Conservation (phyloP, 345 rosid species). For the Bruguiera parviflora region DNA sequence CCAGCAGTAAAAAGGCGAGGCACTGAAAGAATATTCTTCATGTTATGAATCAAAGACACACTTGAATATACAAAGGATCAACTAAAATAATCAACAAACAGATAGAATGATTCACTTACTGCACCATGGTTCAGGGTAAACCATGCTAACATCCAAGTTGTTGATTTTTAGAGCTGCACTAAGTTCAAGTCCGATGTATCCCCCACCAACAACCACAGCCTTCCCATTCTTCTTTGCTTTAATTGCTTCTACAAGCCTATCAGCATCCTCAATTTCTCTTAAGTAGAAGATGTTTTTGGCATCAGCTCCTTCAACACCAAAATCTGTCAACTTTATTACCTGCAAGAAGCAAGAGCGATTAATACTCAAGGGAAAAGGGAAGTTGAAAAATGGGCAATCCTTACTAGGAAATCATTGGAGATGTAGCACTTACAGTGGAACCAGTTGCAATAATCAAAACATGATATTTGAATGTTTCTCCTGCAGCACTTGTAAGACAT, state of each 20-base stretch:
- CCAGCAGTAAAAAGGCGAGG: slow-evolving; percentile 94
- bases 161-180: slow-evolving; percentile 73
- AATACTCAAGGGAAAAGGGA: slow-evolving; percentile 1
- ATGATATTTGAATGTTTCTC: slow-evolving; percentile 65
- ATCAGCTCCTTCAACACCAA: slow-evolving; percentile 92
- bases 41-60: slow-evolving; percentile 8
- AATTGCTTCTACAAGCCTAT: slow-evolving; percentile 69
- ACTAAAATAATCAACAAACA: background rate
- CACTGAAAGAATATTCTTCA: slow-evolving; percentile 51
- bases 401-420: background rate
- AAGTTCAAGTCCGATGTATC: slow-evolving; percentile 96
- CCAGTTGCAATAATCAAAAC: slow-evolving; percentile 84
- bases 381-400: background rate
- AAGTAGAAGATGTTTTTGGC: slow-evolving; percentile 81
- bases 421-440: slow-evolving; percentile 53
- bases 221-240: slow-evolving; percentile 82
- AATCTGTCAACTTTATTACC: slow-evolving; percentile 82
- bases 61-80: background rate
- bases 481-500: slow-evolving; percentile 67
- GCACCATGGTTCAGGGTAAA: slow-evolving; percentile 99
- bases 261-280: slow-evolving; percentile 90
- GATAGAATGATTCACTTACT: slow-evolving; percentile 56
- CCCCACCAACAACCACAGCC: slow-evolving; percentile 95
- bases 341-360: slow-evolving; percentile 24
- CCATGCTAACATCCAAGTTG: slow-evolving; percentile 83